Base-by-base conservation (phyloP, 495 filamentous ascomycete species). In the Cercophora samala region DNA sequence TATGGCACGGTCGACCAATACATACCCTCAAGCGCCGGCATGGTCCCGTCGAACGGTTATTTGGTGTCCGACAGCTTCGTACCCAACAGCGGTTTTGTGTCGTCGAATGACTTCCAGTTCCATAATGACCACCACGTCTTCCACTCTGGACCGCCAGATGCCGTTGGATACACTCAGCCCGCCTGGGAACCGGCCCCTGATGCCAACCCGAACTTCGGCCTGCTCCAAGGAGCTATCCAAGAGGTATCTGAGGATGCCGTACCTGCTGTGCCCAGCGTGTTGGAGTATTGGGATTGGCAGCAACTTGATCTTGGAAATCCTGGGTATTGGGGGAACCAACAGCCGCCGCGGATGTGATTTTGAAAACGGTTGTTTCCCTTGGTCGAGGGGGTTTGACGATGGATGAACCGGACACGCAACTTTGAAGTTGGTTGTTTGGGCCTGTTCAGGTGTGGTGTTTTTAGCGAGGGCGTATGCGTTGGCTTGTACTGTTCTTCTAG, bases 201-300 rank as follows among this genome's bases (percentile, higher is more conserved):
- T 18, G 3, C 32, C 15, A 25, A 51, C 15, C 24, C 54, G 26
- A n/a, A 26, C 22, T 63, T 19, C 46, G 25, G 62, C 5, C 21
- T 68, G 58, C 37, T 46, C 15, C 37, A 46, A 46, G 37, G 37
- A 46, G 37, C 37, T 5, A 46, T 46, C 8, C 15, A 13, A 9
- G 37, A 46, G 9, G 37, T 46, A 17, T 46, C 37, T 8, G 37
- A 46, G 11, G 37, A 46, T 17, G 37, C 37, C 5, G 37, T 46
- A 9, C 37, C 37, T 46, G 37, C 37, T 46, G 55, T 66, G 37
- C 73, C 73, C 18, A 53, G 60, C 1, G 59, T 73, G 6, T 64
- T 76, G 19, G 58, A 68, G 17, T 70, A 70, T 51, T 76, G 74
- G 74, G 71, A 72, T 11, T 76, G 73, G 69, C 62, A 70, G 32